Conservation (phyloP, 2,329 filamentous ascomycete genomes). For the Onygenales sp. region DNA sequence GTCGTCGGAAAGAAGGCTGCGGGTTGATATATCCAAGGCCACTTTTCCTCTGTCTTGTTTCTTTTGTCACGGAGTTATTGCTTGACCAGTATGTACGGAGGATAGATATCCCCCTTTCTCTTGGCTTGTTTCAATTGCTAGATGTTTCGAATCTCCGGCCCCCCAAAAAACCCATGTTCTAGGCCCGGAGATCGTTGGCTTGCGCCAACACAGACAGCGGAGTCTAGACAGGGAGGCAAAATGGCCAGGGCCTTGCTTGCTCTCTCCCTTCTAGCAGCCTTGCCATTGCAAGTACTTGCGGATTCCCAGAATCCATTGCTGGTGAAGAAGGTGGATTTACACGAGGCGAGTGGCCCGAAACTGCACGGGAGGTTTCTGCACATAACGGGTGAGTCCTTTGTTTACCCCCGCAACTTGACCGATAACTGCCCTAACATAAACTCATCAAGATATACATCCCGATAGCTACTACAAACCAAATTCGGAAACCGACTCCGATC, state of each 20-base stretch:
- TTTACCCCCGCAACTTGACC: constrained; percentile 13
- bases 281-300: neutral
- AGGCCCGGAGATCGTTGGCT: neutral
- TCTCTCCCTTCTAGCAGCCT: neutral
- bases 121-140: neutral
- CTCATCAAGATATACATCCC: constrained; percentile 71
- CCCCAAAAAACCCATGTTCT: neutral
- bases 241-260: constrained; percentile 1
- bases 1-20: too few species aligned
- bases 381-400: constrained; percentile 58
- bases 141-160: too few species aligned
- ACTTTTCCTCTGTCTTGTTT: too few species aligned
- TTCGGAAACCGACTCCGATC: constrained; percentile 57
- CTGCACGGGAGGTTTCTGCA: constrained; percentile 72
- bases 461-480: constrained; percentile 78
- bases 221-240: neutral
- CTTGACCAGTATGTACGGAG: too few species aligned
- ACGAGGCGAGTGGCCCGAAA: neutral
- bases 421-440: constrained; percentile 3
- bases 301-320: neutral
- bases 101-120: neutral
- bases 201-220: neutral
- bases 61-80: too few species aligned
- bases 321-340: neutral
- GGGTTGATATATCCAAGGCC: too few species aligned